Percentiles rank a stretch among this genome's conserved stretches.
These are phyloP conservation scores for Salicornia ramosissima DNA, from an alignment of 148 eudicot genomes.

Conservation along the genomic window DNA sequence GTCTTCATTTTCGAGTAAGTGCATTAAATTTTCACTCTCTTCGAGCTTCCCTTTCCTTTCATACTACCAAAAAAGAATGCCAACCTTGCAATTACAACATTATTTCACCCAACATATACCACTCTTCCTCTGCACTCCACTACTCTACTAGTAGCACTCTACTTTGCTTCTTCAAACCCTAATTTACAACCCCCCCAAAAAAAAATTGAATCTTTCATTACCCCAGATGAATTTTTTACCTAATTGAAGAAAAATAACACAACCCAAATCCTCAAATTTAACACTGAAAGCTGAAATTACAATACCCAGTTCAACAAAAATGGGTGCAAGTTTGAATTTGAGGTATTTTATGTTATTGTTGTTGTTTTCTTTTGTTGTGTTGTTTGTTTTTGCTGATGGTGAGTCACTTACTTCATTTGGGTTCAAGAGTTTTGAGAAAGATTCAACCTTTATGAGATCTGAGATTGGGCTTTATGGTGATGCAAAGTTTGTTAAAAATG, in stretches of 20 bases:
- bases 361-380: conserved; percentile 21
- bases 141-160: background rate
- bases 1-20: background rate
- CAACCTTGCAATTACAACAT: background rate
- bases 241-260: background rate
- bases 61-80: background rate
- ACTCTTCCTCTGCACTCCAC: conserved; percentile 11
- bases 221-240: too few species aligned
- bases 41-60: background rate
- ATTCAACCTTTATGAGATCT: conserved; percentile 43
- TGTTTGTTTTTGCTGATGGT: conserved; percentile 30
- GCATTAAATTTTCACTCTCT: conserved; percentile 8
- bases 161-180: conserved; percentile 1
- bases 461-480: conserved; percentile 53
- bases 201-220: background rate
- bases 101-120: background rate
- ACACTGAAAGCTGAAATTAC: background rate
- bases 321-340: conserved; percentile 30
- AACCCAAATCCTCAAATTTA: background rate
- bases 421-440: conserved; percentile 40
- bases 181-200: background rate
- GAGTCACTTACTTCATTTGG: conserved; percentile 41
- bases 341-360: conserved; percentile 29
- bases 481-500: conserved; percentile 41
- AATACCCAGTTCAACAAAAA: conserved; percentile 20